phyloP scores from a whole-genome alignment of 2,329 filamentous ascomycete species.

The Fusarium multiceps region DNA sequence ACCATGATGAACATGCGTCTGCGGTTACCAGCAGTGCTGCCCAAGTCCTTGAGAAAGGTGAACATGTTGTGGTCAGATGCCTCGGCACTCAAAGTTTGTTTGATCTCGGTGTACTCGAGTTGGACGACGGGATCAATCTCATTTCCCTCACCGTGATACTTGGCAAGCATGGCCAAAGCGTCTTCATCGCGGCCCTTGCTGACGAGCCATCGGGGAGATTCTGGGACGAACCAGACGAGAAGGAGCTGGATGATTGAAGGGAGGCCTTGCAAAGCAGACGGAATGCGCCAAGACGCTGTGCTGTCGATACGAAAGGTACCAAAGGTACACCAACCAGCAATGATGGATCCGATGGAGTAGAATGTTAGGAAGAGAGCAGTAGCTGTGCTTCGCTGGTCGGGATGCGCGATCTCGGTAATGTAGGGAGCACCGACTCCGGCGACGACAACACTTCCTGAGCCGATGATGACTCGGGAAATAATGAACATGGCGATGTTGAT shows the following conservation, averaged over 20 bases:
- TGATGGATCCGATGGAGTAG: neutral
- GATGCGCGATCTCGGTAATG: constrained; percentile 1
- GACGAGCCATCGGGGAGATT: constrained; percentile 1
- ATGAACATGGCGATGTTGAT: constrained; percentile 12
- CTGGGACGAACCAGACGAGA: neutral
- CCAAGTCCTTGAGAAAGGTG: neutral
- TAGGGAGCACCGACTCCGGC: neutral
- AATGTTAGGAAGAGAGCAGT: constrained; percentile 2
- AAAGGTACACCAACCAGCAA: constrained; percentile 1
- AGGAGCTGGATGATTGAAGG: neutral
- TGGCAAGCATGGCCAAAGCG: neutral
- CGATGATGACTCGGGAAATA: neutral
- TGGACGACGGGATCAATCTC: neutral
- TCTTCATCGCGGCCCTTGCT: neutral
- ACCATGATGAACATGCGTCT: neutral
- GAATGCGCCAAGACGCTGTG: neutral
- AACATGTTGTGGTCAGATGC: neutral
- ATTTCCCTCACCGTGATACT: neutral
- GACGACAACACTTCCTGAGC: neutral
- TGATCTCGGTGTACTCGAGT: neutral
- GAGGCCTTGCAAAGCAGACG: neutral
- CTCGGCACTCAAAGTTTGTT: neutral
- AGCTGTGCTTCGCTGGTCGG: neutral
- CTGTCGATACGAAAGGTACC: neutral
- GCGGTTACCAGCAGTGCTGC: neutral